phyloP scores from a whole-genome alignment of 1,284 basidiomycete genomes.

The Cryptococcus sp. region DNA sequence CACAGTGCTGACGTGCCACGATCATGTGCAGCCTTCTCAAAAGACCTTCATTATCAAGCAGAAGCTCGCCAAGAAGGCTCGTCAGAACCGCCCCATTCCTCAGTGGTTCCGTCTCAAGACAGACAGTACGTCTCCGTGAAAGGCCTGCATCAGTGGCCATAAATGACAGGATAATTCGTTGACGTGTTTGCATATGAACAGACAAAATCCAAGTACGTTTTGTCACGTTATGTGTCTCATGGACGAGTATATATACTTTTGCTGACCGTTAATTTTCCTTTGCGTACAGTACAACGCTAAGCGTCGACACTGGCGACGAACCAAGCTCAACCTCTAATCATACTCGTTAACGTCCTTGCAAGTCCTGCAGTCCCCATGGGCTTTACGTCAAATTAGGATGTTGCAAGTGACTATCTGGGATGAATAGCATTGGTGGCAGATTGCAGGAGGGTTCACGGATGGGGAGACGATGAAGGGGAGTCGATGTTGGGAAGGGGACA shows the following conservation, averaged over 20 bases:
- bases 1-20: no score
- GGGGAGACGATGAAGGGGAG: no score
- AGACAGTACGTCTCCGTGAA: conserved; percentile 56
- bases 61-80: conserved; percentile 90
- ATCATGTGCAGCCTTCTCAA: conserved; percentile 75
- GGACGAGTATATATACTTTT: background rate
- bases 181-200: conserved; percentile 3
- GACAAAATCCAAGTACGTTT: conserved; percentile 80
- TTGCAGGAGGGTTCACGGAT: no score
- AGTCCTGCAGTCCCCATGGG: no score
- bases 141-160: background rate
- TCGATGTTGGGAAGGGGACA: no score
- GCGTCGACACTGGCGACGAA: conserved; percentile 90
- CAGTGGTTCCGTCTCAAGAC: conserved; percentile 99
- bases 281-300: conserved; percentile 77
- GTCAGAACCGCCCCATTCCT: conserved; percentile 96
- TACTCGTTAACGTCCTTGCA: background rate
- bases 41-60: conserved; percentile 82
- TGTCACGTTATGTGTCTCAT: background rate
- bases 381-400: no score
- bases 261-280: background rate
- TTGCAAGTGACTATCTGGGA: no score
- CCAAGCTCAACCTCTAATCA: conserved; percentile 87
- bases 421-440: no score
- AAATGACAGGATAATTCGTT: background rate